Percentiles rank a stretch among this genome's conserved stretches.
phyloP scores from a whole-genome alignment of 352 stramenopile genomes.

The Pythium chondricola region DNA sequence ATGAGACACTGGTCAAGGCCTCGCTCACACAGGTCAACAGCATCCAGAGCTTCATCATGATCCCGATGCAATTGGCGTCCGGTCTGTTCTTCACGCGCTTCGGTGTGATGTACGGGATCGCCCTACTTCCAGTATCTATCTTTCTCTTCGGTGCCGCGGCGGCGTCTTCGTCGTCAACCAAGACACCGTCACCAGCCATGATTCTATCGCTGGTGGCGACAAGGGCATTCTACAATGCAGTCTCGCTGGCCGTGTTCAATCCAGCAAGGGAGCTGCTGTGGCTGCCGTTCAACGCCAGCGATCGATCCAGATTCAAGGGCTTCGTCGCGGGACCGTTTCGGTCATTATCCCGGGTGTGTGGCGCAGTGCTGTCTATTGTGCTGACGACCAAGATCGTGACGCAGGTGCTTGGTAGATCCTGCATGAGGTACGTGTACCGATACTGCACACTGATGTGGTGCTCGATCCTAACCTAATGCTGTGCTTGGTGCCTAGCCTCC shows the following conservation, averaged over 20 bases:
- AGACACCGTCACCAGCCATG: slow-evolving; percentile 25
- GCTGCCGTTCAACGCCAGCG: slow-evolving; percentile 68
- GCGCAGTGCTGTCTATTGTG: slow-evolving; percentile 63
- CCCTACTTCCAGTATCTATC: slow-evolving; percentile 55
- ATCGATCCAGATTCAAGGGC: slow-evolving; percentile 69
- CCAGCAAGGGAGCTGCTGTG: slow-evolving; percentile 80
- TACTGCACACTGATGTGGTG: neutral
- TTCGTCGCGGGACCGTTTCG: slow-evolving; percentile 79
- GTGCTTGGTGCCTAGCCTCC: slow-evolving; percentile 23
- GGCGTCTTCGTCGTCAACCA: slow-evolving; percentile 49
- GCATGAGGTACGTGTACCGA: slow-evolving; percentile 37
- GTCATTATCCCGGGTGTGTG: slow-evolving; percentile 71
- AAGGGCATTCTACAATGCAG: slow-evolving; percentile 71
- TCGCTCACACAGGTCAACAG: slow-evolving; percentile 75
- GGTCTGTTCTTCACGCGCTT: slow-evolving; percentile 81
- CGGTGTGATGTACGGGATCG: slow-evolving; percentile 83
- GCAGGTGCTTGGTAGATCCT: slow-evolving; percentile 37
- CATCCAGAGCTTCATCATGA: slow-evolving; percentile 85
- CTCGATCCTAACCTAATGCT: neutral
- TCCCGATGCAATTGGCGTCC: slow-evolving; percentile 73
- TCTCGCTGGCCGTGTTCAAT: slow-evolving; percentile 81
- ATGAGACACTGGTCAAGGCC: slow-evolving; percentile 55
- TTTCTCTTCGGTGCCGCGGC: slow-evolving; percentile 59
- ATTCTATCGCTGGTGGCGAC: slow-evolving; percentile 53
- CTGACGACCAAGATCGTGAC: slow-evolving; percentile 44